phyloP scores from a whole-genome alignment of 495 filamentous ascomycete species.

The Talaromyces wortmannii region DNA sequence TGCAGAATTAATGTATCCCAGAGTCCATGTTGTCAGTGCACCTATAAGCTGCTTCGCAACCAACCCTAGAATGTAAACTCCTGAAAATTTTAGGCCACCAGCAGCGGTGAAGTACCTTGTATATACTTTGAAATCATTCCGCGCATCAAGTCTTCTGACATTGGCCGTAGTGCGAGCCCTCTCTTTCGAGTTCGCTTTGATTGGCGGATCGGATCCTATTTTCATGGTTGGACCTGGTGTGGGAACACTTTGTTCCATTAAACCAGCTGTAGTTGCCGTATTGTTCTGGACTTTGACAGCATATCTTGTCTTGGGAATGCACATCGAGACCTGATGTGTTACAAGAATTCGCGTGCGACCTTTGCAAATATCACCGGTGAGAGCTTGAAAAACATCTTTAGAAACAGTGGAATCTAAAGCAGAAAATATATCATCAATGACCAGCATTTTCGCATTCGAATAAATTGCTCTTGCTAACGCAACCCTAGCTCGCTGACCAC shows the following conservation, averaged over 20 bases:
- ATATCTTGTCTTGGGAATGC: slow-evolving; percentile 61
- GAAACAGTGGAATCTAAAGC: slow-evolving; percentile 32
- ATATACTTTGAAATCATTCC: slow-evolving; percentile 11
- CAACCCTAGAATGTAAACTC: not conserved
- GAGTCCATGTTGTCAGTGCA: not conserved
- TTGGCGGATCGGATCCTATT: too few species aligned
- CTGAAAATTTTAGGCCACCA: not conserved
- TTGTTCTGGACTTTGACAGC: slow-evolving; percentile 73
- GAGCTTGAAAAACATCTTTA: slow-evolving; percentile 11
- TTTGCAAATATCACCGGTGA: slow-evolving; percentile 5
- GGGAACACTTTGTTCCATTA: too few species aligned
- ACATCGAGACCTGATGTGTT: slow-evolving; percentile 68
- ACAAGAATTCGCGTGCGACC: slow-evolving; percentile 11
- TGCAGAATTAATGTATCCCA: not conserved
- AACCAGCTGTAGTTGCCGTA: slow-evolving; percentile 11
- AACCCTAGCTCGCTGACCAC: slow-evolving; percentile 43
- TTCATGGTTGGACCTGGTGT: too few species aligned
- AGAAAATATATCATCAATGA: slow-evolving; percentile 14
- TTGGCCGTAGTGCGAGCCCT: too few species aligned
- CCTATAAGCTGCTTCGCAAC: not conserved
- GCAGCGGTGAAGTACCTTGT: not conserved
- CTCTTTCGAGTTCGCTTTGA: too few species aligned
- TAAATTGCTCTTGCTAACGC: slow-evolving; percentile 22
- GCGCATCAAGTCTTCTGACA: too few species aligned
- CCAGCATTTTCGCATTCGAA: slow-evolving; percentile 53